Percentiles rank a stretch among this genome's conserved stretches.
Conservation (phyloP, 208 protist species). For the Leptomonas pyrrhocoris region DNA sequence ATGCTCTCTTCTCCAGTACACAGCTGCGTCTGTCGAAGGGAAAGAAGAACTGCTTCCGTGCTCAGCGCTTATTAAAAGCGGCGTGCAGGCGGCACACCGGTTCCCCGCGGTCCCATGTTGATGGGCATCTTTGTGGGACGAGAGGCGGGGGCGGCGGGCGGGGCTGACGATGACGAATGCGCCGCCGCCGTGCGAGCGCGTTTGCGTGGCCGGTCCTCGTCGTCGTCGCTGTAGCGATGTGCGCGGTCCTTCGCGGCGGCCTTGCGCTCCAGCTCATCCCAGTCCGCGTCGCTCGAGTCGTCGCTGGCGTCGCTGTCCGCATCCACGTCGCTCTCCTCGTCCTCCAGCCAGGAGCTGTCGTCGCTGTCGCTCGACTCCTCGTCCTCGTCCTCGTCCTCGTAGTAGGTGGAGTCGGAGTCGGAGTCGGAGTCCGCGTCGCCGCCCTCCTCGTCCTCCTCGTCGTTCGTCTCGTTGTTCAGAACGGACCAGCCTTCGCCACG, state of each 20-base stretch:
- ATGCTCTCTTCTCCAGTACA: too few species aligned
- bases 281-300: slow-evolving; percentile 68
- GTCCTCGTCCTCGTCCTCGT: slow-evolving; percentile 82
- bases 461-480: slow-evolving; percentile 72
- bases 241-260: slow-evolving; percentile 78
- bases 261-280: slow-evolving; percentile 86
- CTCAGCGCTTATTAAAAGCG: slow-evolving; percentile 45
- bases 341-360: slow-evolving; percentile 76
- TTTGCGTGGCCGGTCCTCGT: slow-evolving; percentile 59
- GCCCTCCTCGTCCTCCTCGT: slow-evolving; percentile 89
- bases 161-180: neutral
- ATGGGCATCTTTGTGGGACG: slow-evolving; percentile 38
- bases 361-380: slow-evolving; percentile 63
- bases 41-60: neutral
- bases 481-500: slow-evolving; percentile 70
- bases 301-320: slow-evolving; percentile 55
- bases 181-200: slow-evolving; percentile 30
- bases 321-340: slow-evolving; percentile 72
- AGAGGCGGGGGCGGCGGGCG: slow-evolving; percentile 16
- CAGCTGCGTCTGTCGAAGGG: too few species aligned
- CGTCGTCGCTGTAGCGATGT: slow-evolving; percentile 60
- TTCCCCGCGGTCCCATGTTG: slow-evolving; percentile 22
- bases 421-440: slow-evolving; percentile 64
- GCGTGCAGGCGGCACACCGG: slow-evolving; percentile 57
- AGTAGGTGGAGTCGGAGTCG: slow-evolving; percentile 84